Percentiles rank a stretch among this genome's conserved stretches.
Conservation (phyloP, 176 grass and related monocot species). For the Coix lacrymajobi region DNA sequence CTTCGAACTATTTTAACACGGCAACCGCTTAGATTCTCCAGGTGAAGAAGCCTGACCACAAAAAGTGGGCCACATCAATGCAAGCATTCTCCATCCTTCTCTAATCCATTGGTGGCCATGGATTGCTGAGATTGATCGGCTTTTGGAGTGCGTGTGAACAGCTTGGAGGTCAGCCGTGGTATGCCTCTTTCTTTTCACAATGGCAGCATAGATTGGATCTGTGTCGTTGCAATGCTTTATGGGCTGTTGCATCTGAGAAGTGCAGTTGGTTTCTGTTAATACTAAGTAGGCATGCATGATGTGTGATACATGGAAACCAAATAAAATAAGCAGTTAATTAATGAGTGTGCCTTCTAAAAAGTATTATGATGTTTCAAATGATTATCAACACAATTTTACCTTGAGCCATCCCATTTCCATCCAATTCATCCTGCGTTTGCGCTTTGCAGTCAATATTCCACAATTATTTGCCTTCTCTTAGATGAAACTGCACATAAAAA, state of each 20-base stretch:
- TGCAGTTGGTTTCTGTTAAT: not conserved
- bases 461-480: not conserved
- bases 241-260: not conserved
- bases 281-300: not conserved
- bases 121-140: not conserved
- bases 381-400: not conserved
- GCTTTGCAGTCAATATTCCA: not conserved
- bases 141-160: not conserved
- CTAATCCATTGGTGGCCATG: not conserved
- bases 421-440: not conserved
- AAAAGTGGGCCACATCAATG: conserved; percentile 16
- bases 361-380: not conserved
- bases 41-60: not conserved
- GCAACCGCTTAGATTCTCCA: not conserved
- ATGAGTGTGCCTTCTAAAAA: not conserved
- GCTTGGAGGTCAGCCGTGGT: not conserved
- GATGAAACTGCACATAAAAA: not conserved
- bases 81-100: not conserved
- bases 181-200: not conserved
- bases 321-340: not conserved
- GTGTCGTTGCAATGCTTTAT: not conserved
- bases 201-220: not conserved
- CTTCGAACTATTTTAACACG: not conserved
- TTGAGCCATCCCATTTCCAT: not conserved
- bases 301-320: not conserved